These are phyloP conservation scores for Inosperma sp. DNA, from an alignment of 768 basidiomycete genomes.

Conservation along the genomic window DNA sequence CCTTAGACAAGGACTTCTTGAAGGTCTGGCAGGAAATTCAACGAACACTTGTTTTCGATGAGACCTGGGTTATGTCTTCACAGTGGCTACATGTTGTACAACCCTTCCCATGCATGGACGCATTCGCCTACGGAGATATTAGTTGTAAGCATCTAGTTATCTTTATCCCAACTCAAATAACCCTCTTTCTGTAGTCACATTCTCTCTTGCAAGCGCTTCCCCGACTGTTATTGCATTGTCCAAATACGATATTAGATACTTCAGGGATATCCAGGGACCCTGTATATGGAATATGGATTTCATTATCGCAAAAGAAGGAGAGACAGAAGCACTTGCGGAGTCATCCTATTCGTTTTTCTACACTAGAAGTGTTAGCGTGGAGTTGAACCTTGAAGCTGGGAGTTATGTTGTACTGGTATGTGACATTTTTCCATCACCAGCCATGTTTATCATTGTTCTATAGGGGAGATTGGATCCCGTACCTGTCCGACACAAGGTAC, in stretches of 20 bases:
- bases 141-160: slow-evolving; percentile 34
- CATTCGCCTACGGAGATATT: slow-evolving; percentile 44
- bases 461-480: slow-evolving; percentile 23
- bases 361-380: slow-evolving; percentile 36
- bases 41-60: slow-evolving; percentile 46
- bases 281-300: slow-evolving; percentile 45
- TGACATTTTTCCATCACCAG: not conserved
- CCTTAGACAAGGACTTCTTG: slow-evolving; percentile 48
- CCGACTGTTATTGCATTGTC: slow-evolving; percentile 44
- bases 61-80: slow-evolving; percentile 46
- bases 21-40: slow-evolving; percentile 44
- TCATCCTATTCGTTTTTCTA: slow-evolving; percentile 31
- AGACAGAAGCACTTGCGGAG: slow-evolving; percentile 29
- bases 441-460: not conserved
- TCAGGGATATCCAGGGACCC: slow-evolving; percentile 34
- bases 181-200: slow-evolving; percentile 6
- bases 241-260: slow-evolving; percentile 44
- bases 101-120: slow-evolving; percentile 28
- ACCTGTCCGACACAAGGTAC: slow-evolving; percentile 15
- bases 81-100: slow-evolving; percentile 44
- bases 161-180: not conserved
- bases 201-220: slow-evolving; percentile 36
- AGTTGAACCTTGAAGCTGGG: slow-evolving; percentile 37
- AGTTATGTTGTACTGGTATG: slow-evolving; percentile 40
- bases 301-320: slow-evolving; percentile 41